Percentiles rank a stretch among this genome's conserved stretches.
Evolutionary conservation across 768 basidiomycete genomes (phyloP).

Genomic region (Tricholoma furcatifolium): DNA sequence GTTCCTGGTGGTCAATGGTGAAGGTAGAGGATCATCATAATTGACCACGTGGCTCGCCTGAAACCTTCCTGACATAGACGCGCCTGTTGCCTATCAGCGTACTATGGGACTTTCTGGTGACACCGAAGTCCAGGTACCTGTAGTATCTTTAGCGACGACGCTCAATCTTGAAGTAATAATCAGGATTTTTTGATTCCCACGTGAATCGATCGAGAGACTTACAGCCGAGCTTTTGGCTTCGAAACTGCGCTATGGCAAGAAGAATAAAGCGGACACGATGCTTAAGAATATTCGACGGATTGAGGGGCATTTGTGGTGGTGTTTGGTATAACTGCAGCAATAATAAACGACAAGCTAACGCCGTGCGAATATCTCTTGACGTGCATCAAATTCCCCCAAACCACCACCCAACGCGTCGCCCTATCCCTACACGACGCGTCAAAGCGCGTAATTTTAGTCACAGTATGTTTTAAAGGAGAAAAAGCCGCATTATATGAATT

Average conservation of each 20-base stretch:
- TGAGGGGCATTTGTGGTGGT: no score
- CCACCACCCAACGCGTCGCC: no score
- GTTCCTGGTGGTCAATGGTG: slow-evolving; percentile 13
- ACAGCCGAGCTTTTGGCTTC: not conserved
- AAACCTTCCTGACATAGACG: slow-evolving; percentile 12
- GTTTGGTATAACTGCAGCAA: no score
- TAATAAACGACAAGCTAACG: no score
- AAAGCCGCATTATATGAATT: slow-evolving; percentile 2
- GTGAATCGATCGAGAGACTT: not conserved
- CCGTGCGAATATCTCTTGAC: no score
- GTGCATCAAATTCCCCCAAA: no score
- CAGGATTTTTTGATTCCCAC: slow-evolving; percentile 6
- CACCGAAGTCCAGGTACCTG: not conserved
- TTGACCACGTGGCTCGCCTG: slow-evolving; percentile 15
- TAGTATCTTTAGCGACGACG: not conserved
- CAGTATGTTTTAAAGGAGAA: no score
- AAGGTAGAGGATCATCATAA: slow-evolving; percentile 13
- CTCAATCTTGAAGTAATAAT: not conserved
- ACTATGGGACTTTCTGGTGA: slow-evolving; percentile 4
- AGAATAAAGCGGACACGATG: no score
- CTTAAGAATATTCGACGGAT: no score
- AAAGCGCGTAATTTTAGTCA: not conserved
- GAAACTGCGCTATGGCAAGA: not conserved
- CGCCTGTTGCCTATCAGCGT: slow-evolving; percentile 3
- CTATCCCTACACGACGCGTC: not conserved